Evolutionary conservation across 768 basidiomycete species (phyloP).

Genomic region (Termitomyces eurrhizus): DNA sequence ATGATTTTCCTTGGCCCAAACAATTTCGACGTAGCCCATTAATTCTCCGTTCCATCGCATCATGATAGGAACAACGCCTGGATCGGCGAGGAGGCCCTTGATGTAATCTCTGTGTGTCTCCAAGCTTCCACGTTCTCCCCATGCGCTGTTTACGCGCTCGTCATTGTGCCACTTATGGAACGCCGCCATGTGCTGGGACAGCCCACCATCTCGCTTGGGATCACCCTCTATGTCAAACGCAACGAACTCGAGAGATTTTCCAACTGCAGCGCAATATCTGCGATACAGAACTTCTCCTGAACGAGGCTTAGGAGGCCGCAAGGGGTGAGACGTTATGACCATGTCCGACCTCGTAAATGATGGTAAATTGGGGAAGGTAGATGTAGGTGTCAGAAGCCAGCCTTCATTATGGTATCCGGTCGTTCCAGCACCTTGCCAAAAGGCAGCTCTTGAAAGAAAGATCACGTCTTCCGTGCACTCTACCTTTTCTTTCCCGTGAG

Average conservation of each 20-base stretch:
- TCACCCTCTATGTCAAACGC: constrained; percentile 29
- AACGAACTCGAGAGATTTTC: constrained; percentile 28
- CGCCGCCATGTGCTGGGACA: constrained; percentile 34
- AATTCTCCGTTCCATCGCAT: constrained; percentile 45
- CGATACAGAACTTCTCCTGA: constrained; percentile 39
- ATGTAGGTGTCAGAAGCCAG: constrained; percentile 24
- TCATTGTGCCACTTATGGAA: constrained; percentile 50
- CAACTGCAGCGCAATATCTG: constrained; percentile 28
- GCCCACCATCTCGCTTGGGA: constrained; percentile 17
- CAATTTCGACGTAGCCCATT: constrained; percentile 43
- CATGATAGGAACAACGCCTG: constrained; percentile 35
- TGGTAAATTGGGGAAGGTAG: constrained; percentile 32
- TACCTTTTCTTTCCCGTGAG: constrained; percentile 14
- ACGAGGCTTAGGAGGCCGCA: constrained; percentile 44
- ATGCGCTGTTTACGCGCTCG: constrained; percentile 40
- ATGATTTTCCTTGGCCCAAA: constrained; percentile 41
- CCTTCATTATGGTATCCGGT: constrained; percentile 24
- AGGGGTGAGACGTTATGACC: constrained; percentile 48
- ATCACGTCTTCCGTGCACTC: constrained; percentile 20
- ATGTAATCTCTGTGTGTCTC: constrained; percentile 42
- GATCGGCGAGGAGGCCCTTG: constrained; percentile 29
- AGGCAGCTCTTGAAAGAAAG: constrained; percentile 38
- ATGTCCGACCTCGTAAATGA: constrained; percentile 42
- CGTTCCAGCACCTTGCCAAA: constrained; percentile 50
- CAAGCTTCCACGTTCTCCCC: constrained; percentile 42